Base-by-base conservation (phyloP, 176 grass and related monocot species). In the Puya raimondii region DNA sequence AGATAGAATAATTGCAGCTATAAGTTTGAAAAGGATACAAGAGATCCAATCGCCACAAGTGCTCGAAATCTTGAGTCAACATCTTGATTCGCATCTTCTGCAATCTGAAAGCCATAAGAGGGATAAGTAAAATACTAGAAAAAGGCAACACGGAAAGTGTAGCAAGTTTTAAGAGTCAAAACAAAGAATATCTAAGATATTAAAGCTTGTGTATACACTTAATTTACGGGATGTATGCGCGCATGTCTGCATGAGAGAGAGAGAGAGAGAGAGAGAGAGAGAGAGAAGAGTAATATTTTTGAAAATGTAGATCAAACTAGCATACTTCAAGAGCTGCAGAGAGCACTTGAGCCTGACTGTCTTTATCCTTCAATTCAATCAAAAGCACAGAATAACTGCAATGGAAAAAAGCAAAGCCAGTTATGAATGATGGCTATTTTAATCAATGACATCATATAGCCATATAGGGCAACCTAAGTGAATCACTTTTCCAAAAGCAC, bases 271-370 rank as follows among this genome's bases (percentile, higher is more conserved):
- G 53, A 57, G 12, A 57, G 12, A 58, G 29, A 20, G 53, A 57
- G 12, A 57, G 12, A 58, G 29, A 9, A 58, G 56, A 59, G n/a
- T 18, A 1, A 18, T 2, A 61, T 10, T n/a, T 61, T 61, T 21
- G n/a, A 16, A 61, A 61, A 61, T 18, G 56, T 61, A 18, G 56
- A 21, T 20, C 21, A 61, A 61, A 61, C 16, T 5, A 20, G 8
- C 56, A 61, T 82, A 94, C 87, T 74, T 99, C 94, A 56, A 99
- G 78, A 27, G 80, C 82, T 9, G 94, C 90, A 63, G 94, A 91
- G 81, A 99, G 87, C 80, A 99, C 78, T 63, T 99, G 94, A 4
- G 85, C 82, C 72, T 99, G 94, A 53, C 86, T 75, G 69, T 99
- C 87, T 86, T 88, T 82, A 59, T 99, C 94, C 64, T 93, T 99